These are phyloP conservation scores for Fraxinus velutina DNA, from an alignment of 305 asterid species.

Conservation along the genomic window DNA sequence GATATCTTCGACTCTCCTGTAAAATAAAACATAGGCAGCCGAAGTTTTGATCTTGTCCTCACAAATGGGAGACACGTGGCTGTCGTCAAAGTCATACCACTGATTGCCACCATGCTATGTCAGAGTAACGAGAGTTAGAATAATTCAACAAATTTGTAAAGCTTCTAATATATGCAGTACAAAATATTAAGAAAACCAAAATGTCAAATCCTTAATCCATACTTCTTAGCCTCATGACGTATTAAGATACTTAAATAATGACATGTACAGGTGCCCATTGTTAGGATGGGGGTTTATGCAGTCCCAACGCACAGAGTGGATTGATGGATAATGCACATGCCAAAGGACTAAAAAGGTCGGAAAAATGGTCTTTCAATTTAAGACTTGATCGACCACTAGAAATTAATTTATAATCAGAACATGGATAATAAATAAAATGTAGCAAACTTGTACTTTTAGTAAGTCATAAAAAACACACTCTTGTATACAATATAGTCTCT, in stretches of 20 bases:
- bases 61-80: conserved; percentile 64
- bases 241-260: not conserved
- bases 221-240: not conserved
- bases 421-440: not conserved
- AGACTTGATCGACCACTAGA: not conserved
- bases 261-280: not conserved
- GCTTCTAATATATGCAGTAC: conserved; percentile 6
- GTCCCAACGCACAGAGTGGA: not conserved
- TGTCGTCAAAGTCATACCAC: conserved; percentile 92
- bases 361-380: not conserved
- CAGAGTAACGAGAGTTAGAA: conserved; percentile 14
- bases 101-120: conserved; percentile 79
- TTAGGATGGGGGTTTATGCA: not conserved
- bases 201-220: not conserved
- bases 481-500: not conserved
- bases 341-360: not conserved
- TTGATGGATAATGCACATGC: not conserved
- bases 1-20: conserved; percentile 68
- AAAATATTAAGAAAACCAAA: not conserved
- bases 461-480: not conserved
- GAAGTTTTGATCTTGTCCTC: conserved; percentile 88
- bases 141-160: not conserved
- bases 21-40: conserved; percentile 86
- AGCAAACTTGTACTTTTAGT: not conserved
- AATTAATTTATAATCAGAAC: not conserved